A percentile compares a stretch with the other conserved stretches of the same genome.
phyloP scores from a whole-genome alignment of 495 filamentous ascomycete genomes.

The Penicillium fimorum region DNA sequence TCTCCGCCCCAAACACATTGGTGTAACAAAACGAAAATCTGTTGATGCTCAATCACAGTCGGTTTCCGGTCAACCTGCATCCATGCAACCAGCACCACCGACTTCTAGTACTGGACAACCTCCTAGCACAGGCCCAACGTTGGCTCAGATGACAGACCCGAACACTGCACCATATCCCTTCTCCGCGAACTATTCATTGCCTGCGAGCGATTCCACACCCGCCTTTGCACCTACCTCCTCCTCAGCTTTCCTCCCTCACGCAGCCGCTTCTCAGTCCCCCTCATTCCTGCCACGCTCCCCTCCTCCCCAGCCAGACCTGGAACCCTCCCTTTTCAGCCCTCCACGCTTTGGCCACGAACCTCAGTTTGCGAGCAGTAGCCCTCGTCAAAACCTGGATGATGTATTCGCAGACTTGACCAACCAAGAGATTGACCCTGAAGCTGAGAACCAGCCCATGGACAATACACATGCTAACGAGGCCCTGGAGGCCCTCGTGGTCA shows the following conservation, averaged over 20 bases:
- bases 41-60: constrained; percentile 29
- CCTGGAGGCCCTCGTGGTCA: constrained; percentile 44
- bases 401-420: constrained; percentile 51
- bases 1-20: constrained; percentile 71
- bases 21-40: constrained; percentile 49
- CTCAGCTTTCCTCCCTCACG: constrained; percentile 43
- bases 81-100: constrained; percentile 32
- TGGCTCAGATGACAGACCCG: constrained; percentile 37
- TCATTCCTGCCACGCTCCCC: constrained; percentile 45
- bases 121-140: constrained; percentile 32
- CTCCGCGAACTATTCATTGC: constrained; percentile 43
- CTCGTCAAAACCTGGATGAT: constrained; percentile 45
- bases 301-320: constrained; percentile 35
- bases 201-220: constrained; percentile 38
- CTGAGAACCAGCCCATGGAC: constrained; percentile 39
- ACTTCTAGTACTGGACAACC: constrained; percentile 26
- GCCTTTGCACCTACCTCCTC: constrained; percentile 40
- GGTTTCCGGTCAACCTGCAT: constrained; percentile 21
- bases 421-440: constrained; percentile 40
- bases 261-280: constrained; percentile 34
- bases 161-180: constrained; percentile 38
- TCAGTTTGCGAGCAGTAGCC: constrained; percentile 39
- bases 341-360: constrained; percentile 38
- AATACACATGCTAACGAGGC: constrained; percentile 49
- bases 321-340: constrained; percentile 43